Evolutionary conservation across 176 grass and related monocot species (phyloP).

Genomic region (Lolium rigidum): DNA sequence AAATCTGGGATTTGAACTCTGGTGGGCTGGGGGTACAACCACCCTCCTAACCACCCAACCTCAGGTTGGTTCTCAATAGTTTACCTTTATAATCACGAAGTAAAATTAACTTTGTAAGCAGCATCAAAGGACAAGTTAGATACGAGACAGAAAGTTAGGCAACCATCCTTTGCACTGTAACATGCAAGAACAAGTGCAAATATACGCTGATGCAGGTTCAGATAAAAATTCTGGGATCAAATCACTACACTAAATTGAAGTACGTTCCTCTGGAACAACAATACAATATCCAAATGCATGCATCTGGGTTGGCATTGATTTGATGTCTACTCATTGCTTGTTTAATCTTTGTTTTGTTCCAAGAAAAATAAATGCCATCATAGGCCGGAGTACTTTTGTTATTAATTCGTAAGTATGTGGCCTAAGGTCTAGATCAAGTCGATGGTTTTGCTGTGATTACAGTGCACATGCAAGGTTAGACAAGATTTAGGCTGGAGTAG

Average conservation of each 20-base stretch:
- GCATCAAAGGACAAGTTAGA: background rate
- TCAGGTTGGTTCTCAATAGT: no score
- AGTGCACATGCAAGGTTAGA: no score
- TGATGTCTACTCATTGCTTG: background rate
- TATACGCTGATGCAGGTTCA: background rate
- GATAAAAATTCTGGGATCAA: background rate
- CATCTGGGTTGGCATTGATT: background rate
- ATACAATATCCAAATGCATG: conserved; percentile 1
- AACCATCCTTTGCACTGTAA: background rate
- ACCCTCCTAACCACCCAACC: no score
- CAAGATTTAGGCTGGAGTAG: no score
- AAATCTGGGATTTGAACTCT: no score
- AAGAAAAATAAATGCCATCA: background rate
- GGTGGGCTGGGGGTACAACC: no score
- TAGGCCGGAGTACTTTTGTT: background rate
- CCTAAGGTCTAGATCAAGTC: background rate
- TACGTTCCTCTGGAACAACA: background rate
- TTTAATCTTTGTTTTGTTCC: background rate
- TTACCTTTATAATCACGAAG: background rate
- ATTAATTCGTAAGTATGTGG: background rate
- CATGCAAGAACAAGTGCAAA: background rate
- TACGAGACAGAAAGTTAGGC: background rate
- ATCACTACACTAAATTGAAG: background rate
- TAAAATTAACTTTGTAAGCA: background rate
- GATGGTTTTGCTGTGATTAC: background rate